Base-by-base conservation (phyloP, 306 rosid genomes). In the Quercus rubra region DNA sequence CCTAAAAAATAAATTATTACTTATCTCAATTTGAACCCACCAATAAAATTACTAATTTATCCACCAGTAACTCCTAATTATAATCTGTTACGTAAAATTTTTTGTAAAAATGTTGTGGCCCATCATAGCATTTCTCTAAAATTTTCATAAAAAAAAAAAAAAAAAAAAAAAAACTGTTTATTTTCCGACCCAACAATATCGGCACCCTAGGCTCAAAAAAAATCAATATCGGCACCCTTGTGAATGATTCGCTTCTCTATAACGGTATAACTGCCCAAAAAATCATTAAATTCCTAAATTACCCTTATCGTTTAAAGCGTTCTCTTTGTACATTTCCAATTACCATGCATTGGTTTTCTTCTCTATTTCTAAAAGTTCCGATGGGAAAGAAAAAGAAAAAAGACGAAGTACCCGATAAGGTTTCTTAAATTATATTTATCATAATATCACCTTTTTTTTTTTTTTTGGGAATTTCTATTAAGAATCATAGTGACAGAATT, bases 301-400 rank as follows among this genome's bases (percentile, higher is more conserved):
- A 56, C 27, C 75, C 15, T 58, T 38, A 4, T 66, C 49, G 49
- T 66, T 38, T 30, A 66, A 31, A 17, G 11, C 49, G 35, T 33
- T 35, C 33, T 63, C 19, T 33, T 66, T 19, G 23, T 3, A 66
- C 71, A 17, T 55, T 66, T 41, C 11, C 46, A 41, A 41, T 8
- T 41, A 41, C 9, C 74, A 21, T 19, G 15, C 64, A 56, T 35
- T 20, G 2, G 9, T 27, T 46, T 73, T 23, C 10, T 38, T 38
- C 3, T 9, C 2, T 4, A 3, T 18, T 38, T 52, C 70, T 17
- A 20, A 63, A 68, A 13, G 52, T 56, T 74, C 55, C 75, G 71
- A 90, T 90, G 95, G 95, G 85, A 8, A 90, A 87, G 83, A 81
- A 79, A 84, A 80, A 83, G 77, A 83, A 85, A 70, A 79, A 25